A percentile compares a stretch with the other conserved stretches of the same genome.
Evolutionary conservation across 345 rosid genomes (phyloP).

Genomic region (Turnera subulata): DNA sequence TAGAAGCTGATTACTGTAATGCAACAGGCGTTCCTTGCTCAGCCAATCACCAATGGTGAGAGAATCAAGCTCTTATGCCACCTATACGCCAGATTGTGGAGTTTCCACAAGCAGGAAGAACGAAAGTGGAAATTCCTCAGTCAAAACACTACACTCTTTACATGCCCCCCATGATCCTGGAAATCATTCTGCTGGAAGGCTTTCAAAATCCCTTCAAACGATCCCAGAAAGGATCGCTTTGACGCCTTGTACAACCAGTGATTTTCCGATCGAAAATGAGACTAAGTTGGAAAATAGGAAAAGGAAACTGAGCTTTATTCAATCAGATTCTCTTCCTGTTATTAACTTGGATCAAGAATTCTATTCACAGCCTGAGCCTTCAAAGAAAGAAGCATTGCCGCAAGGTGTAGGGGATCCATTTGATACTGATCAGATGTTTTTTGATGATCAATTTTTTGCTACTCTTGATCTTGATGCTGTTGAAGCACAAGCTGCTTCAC

Average conservation of each 20-base stretch:
- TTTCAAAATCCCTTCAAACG: slow-evolving; percentile 22
- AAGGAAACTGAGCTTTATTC: slow-evolving; percentile 46
- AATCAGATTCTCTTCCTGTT: slow-evolving; percentile 37
- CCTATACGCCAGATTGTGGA: slow-evolving; percentile 36
- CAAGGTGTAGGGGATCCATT: slow-evolving; percentile 16
- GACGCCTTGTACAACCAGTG: slow-evolving; percentile 16
- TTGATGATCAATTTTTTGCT: slow-evolving; percentile 77
- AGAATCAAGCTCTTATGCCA: slow-evolving; percentile 26
- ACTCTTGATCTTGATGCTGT: slow-evolving; percentile 74
- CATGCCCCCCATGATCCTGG: slow-evolving; percentile 32
- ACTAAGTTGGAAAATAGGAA: slow-evolving; percentile 36
- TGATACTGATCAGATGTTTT: slow-evolving; percentile 16
- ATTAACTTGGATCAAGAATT: slow-evolving; percentile 59
- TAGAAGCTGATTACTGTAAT: slow-evolving; percentile 7
- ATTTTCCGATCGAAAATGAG: slow-evolving; percentile 22
- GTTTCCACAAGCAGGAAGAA: slow-evolving; percentile 26
- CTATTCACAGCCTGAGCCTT: slow-evolving; percentile 21
- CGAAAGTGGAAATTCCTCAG: slow-evolving; percentile 38
- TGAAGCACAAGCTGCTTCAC: slow-evolving; percentile 70
- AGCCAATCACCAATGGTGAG: slow-evolving; percentile 73
- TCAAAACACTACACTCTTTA: slow-evolving; percentile 33
- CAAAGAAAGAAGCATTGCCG: slow-evolving; percentile 22
- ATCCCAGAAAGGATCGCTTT: slow-evolving; percentile 27
- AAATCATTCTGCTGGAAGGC: slow-evolving; percentile 21
- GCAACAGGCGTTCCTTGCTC: slow-evolving; percentile 79